These are phyloP conservation scores for Candida yuanshanica DNA, from an alignment of 805 yeast genomes.

Conservation along the genomic window DNA sequence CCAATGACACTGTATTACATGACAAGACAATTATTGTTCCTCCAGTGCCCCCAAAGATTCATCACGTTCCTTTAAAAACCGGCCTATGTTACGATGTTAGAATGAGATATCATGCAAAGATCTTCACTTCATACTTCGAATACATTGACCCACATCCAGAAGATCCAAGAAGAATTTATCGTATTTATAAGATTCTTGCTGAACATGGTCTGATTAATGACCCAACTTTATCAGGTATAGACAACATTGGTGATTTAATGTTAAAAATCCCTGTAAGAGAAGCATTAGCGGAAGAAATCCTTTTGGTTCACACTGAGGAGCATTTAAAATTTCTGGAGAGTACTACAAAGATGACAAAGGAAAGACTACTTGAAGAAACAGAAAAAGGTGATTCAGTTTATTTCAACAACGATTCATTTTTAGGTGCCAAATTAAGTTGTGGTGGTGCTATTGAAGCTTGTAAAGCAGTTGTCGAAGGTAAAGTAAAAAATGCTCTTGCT, in stretches of 20 bases:
- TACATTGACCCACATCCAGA: conserved; percentile 99
- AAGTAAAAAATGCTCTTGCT: conserved; percentile 87
- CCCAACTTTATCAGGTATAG: conserved; percentile 58
- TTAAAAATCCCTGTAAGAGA: conserved; percentile 84
- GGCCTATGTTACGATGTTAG: conserved; percentile 95
- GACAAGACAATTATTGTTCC: conserved; percentile 47
- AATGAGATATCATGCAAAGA: conserved; percentile 95
- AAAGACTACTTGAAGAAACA: conserved; percentile 71
- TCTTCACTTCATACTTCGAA: conserved; percentile 85
- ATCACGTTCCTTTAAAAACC: conserved; percentile 73
- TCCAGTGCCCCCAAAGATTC: conserved; percentile 56
- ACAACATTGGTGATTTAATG: conserved; percentile 83
- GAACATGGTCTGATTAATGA: conserved; percentile 89
- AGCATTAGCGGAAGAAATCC: conserved; percentile 80
- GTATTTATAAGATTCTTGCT: conserved; percentile 88
- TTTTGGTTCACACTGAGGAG: conserved; percentile 76
- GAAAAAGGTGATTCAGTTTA: conserved; percentile 93
- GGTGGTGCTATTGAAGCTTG: conserved; percentile 98
- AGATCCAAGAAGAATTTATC: conserved; percentile 92
- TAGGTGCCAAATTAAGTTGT: conserved; percentile 86
- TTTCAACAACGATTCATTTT: conserved; percentile 82
- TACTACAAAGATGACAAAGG: conserved; percentile 73
- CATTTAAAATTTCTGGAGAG: conserved; percentile 72
- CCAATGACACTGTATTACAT: not conserved
- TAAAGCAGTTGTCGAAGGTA: conserved; percentile 88